These are phyloP conservation scores for Capsella rubella DNA, from an alignment of 441 rosid species.

Conservation along the genomic window DNA sequence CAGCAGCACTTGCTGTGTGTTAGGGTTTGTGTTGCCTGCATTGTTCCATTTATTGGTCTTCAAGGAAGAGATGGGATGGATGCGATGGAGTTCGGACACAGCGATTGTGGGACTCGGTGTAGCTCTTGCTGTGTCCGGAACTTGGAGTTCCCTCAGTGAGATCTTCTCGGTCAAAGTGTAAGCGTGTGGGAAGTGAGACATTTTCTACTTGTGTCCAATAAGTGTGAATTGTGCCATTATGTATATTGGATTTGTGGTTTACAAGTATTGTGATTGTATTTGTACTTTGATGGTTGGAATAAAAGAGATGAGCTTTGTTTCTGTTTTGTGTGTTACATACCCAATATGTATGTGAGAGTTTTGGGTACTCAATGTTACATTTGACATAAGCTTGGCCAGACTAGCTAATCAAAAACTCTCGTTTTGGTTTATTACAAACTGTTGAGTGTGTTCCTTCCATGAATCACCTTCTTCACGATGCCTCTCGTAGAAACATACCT, in stretches of 20 bases:
- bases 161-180: conserved; percentile 55
- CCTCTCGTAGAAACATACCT: conserved; percentile 59
- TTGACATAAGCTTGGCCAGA: neutral
- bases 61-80: conserved; percentile 72
- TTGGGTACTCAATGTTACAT: neutral
- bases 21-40: conserved; percentile 80
- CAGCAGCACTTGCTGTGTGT: conserved; percentile 77
- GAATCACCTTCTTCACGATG: conserved; percentile 54
- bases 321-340: neutral
- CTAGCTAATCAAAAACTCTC: conserved; percentile 7
- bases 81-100: conserved; percentile 52
- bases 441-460: conserved; percentile 59
- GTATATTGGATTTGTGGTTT: conserved; percentile 19
- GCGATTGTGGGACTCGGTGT: conserved; percentile 61
- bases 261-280: conserved; percentile 29
- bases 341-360: conserved; percentile 4
- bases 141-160: conserved; percentile 68
- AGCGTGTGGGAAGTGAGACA: neutral
- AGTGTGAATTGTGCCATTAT: conserved; percentile 29
- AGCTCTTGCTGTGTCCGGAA: conserved; percentile 67
- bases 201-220: conserved; percentile 20
- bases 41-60: conserved; percentile 75
- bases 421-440: conserved; percentile 35
- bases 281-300: conserved; percentile 35
- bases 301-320: conserved; percentile 28